phyloP scores from a whole-genome alignment of 2,329 filamentous ascomycete species.

The Simplicillium sp. region DNA sequence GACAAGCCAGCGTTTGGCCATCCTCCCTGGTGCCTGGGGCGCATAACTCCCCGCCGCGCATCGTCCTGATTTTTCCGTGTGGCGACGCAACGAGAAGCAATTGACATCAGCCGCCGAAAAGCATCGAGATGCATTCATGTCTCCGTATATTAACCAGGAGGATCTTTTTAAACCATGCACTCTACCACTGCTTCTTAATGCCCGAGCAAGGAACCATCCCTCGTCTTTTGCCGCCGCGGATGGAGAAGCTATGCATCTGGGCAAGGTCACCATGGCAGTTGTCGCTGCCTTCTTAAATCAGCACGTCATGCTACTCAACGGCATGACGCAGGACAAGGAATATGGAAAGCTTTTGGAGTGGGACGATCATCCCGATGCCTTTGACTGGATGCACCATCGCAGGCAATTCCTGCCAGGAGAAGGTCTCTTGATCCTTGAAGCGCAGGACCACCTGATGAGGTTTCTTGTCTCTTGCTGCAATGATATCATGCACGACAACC shows the following conservation, averaged over 20 bases:
- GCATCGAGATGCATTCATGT: slow-evolving; percentile 31
- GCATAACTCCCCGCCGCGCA: no score
- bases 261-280: slow-evolving; percentile 14
- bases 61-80: no score
- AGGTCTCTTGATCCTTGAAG: slow-evolving; percentile 40
- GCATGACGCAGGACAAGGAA: slow-evolving; percentile 12
- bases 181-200: slow-evolving; percentile 41
- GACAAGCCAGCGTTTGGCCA: no score
- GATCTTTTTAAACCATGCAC: slow-evolving; percentile 35
- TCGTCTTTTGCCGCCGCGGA: slow-evolving; percentile 38
- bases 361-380: slow-evolving; percentile 24
- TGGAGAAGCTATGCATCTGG: slow-evolving; percentile 19
- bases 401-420: slow-evolving; percentile 31
- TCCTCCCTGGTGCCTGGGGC: no score
- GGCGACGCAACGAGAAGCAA: no score
- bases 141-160: slow-evolving; percentile 48
- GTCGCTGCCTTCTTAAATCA: slow-evolving; percentile 16
- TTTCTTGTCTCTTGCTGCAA: slow-evolving; percentile 41
- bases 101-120: no score
- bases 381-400: slow-evolving; percentile 21
- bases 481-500: slow-evolving; percentile 41
- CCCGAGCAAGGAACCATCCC: slow-evolving; percentile 36
- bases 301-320: slow-evolving; percentile 24
- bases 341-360: slow-evolving; percentile 27
- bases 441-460: slow-evolving; percentile 33